phyloP scores from a whole-genome alignment of 2,329 filamentous ascomycete species.

The Aureobasidium subglaciale region DNA sequence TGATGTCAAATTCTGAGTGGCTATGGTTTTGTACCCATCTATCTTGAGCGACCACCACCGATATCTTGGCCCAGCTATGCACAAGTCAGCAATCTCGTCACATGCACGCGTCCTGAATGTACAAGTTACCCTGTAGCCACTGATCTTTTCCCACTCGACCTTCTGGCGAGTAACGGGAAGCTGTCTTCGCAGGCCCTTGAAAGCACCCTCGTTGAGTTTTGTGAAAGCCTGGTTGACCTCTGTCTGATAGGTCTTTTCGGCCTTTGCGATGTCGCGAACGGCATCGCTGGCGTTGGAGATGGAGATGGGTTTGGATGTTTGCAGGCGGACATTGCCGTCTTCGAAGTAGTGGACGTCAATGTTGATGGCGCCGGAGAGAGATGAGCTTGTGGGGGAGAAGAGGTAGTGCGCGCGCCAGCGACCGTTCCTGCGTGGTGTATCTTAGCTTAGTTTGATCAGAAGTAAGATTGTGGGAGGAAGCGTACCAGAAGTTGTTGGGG shows the following conservation, averaged over 20 bases:
- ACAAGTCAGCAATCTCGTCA: slow-evolving; percentile 12
- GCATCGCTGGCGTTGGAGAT: slow-evolving; percentile 60
- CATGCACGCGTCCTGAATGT: slow-evolving; percentile 10
- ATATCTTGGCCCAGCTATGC: slow-evolving; percentile 44
- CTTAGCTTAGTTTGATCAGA: neutral
- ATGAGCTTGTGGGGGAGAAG: slow-evolving; percentile 60
- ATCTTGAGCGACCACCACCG: slow-evolving; percentile 40
- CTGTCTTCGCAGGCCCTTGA: slow-evolving; percentile 87
- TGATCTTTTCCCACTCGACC: slow-evolving; percentile 98
- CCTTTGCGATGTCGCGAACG: slow-evolving; percentile 66
- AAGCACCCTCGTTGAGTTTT: slow-evolving; percentile 83
- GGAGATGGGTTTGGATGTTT: slow-evolving; percentile 73
- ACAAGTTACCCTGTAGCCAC: slow-evolving; percentile 68
- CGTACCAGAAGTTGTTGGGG: slow-evolving; percentile 92
- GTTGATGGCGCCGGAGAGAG: slow-evolving; percentile 72
- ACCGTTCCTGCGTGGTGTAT: slow-evolving; percentile 61
- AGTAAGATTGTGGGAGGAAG: neutral
- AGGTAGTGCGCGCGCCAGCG: slow-evolving; percentile 89
- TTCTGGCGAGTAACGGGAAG: slow-evolving; percentile 95
- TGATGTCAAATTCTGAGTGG: neutral
- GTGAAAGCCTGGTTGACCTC: slow-evolving; percentile 88
- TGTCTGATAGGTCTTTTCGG: slow-evolving; percentile 92
- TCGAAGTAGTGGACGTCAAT: slow-evolving; percentile 99
- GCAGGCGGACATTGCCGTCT: slow-evolving; percentile 90
- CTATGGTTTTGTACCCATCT: slow-evolving; percentile 10